Base-by-base conservation (phyloP, 305 asterid species). In the Solanum hybrid region DNA sequence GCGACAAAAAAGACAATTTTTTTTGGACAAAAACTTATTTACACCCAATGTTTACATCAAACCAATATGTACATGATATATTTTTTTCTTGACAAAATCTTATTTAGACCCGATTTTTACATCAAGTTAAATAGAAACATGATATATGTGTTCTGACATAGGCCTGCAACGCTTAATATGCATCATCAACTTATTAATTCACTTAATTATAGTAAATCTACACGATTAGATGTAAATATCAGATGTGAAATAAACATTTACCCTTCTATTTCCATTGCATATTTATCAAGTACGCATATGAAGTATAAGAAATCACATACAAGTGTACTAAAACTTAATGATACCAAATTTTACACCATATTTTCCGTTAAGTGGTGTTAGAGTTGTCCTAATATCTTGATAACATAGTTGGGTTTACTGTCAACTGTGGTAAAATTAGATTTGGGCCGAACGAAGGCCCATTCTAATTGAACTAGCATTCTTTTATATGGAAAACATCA, bases 1-100 rank as follows among this genome's bases (percentile, higher is more conserved):
- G 4, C 1, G 20, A 71, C 0, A 26, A 71, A 2, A 16, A 9
- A 4, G 0, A 69, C 1, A 0, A 1, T 5, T 26, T 26, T n/a
- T 69, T 5, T 0, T 5, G 20, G 32, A 60, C 16, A 71, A 5
- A 71, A 71, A 26, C 17, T 26, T 71, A 11, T 24, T 13, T 2
- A 5, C 34, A 26, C 20, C 1, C 3, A 12, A 27, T 73, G 79
- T 7, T 73, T 29, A 29, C 3, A 71, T 26, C 20, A 71, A 71
- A 17, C 0, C 10, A 12, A 13, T 26, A 71, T 22, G 31, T 72
- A 16, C 17, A 12, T 72, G 5, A 72, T 5, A 26, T 11, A 24
- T 5, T 11, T 69, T 69, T 69, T 66, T 10, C 14, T 10, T 13
- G 31, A 56, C 29, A 69, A 69, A 24, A 69, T 9, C 8, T 2